phyloP scores from a whole-genome alignment of 345 rosid genomes.

The Trapa incisa region DNA sequence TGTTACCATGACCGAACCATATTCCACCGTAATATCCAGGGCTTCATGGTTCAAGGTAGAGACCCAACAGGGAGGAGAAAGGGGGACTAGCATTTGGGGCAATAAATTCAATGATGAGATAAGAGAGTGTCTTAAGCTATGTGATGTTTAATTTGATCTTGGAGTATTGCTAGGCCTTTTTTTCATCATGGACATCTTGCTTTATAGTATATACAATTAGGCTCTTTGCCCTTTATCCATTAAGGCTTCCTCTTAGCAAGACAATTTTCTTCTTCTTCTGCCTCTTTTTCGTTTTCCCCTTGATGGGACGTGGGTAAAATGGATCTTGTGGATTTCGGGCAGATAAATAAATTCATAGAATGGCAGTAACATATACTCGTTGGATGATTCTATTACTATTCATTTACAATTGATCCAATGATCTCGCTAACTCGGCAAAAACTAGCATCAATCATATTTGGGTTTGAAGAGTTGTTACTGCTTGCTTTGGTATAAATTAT shows the following conservation, averaged over 20 bases:
- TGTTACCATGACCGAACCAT: constrained; percentile 83
- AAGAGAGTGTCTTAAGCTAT: constrained; percentile 91
- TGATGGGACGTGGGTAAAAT: background rate
- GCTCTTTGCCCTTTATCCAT: background rate
- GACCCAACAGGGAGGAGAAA: constrained; percentile 94
- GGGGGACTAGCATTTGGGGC: constrained; percentile 98
- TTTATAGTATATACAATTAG: background rate
- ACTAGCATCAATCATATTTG: background rate
- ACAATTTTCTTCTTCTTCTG: no score
- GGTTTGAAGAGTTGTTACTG: background rate
- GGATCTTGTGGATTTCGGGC: background rate
- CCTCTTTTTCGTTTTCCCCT: background rate
- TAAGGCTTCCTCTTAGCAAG: background rate
- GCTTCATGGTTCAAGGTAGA: constrained; percentile 99
- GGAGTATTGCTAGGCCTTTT: background rate
- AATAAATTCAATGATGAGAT: constrained; percentile 97
- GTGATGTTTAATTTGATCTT: background rate
- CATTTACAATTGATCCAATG: background rate
- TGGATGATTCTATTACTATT: background rate
- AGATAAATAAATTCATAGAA: background rate
- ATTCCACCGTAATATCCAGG: constrained; percentile 86
- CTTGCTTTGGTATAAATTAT: background rate
- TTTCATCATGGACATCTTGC: background rate
- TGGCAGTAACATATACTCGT: background rate
- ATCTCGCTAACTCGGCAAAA: background rate